These are phyloP conservation scores for Schwanniomyces polymorphus DNA, from an alignment of 805 yeast species.

Conservation along the genomic window DNA sequence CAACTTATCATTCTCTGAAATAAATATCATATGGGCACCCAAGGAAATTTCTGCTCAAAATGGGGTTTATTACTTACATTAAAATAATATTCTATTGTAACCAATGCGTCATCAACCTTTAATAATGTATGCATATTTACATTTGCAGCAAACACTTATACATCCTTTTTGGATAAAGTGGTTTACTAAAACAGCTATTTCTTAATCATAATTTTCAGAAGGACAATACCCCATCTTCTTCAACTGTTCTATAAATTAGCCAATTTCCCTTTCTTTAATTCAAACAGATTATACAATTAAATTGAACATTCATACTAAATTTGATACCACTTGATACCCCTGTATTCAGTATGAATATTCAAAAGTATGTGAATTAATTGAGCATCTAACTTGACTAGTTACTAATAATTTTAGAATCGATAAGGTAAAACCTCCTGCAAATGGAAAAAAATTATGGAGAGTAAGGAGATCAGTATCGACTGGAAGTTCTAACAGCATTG, in stretches of 20 bases:
- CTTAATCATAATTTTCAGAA: background rate
- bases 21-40: background rate
- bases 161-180: background rate
- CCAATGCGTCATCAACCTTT: background rate
- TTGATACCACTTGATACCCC: constrained; percentile 4
- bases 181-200: background rate
- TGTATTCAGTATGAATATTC: constrained; percentile 2
- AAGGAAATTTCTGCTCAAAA: background rate
- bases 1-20: background rate
- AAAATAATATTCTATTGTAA: background rate
- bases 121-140: background rate
- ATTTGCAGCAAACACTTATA: background rate
- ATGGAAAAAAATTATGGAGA: constrained; percentile 47
- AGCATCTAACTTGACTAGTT: background rate
- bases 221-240: background rate
- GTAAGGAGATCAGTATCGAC: constrained; percentile 29
- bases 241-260: background rate
- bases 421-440: constrained; percentile 35
- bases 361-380: constrained; percentile 4
- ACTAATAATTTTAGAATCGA: constrained; percentile 6
- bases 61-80: background rate
- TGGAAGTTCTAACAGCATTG: constrained; percentile 7
- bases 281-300: background rate
- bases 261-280: background rate
- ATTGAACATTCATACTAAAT: background rate